Conservation (phyloP, 2,329 filamentous ascomycete genomes). For the Fusarium piperis region DNA sequence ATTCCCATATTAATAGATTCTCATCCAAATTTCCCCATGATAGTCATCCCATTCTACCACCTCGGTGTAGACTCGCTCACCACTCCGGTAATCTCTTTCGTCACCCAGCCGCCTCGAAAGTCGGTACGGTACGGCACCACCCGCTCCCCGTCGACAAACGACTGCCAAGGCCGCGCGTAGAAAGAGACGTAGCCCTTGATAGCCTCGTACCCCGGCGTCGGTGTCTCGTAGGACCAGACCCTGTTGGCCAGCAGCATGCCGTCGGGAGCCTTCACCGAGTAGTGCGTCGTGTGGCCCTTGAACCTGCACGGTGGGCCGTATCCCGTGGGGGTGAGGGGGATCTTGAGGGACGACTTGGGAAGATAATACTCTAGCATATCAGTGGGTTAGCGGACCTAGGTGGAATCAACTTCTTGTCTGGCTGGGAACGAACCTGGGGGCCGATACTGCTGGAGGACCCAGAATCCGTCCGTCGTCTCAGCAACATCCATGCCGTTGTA, state of each 20-base stretch:
- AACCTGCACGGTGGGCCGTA: slow-evolving; percentile 65
- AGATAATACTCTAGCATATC: slow-evolving; percentile 67
- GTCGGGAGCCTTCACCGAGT: slow-evolving; percentile 55
- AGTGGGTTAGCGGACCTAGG: background rate
- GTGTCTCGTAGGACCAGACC: slow-evolving; percentile 68
- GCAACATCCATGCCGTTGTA: slow-evolving; percentile 65
- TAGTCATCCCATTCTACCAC: slow-evolving; percentile 28
- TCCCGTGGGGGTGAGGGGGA: slow-evolving; percentile 57
- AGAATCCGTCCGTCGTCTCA: slow-evolving; percentile 67
- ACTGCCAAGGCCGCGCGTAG: slow-evolving; percentile 70
- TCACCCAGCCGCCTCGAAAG: slow-evolving; percentile 73
- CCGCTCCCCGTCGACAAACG: slow-evolving; percentile 68
- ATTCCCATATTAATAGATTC: background rate
- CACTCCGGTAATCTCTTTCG: slow-evolving; percentile 65
- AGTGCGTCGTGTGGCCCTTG: slow-evolving; percentile 70
- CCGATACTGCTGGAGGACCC: slow-evolving; percentile 71
- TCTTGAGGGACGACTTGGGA: slow-evolving; percentile 58
- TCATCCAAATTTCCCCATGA: slow-evolving; percentile 1
- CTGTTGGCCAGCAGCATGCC: slow-evolving; percentile 58
- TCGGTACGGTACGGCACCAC: slow-evolving; percentile 69
- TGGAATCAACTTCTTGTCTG: background rate
- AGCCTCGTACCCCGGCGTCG: slow-evolving; percentile 60
- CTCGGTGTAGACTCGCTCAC: slow-evolving; percentile 55
- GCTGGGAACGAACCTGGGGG: slow-evolving; percentile 60
- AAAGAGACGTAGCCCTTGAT: slow-evolving; percentile 68